A percentile compares a stretch with the other conserved stretches of the same genome.
Evolutionary conservation across 345 rosid genomes (phyloP).

Genomic region (Eucalyptus urophylla): DNA sequence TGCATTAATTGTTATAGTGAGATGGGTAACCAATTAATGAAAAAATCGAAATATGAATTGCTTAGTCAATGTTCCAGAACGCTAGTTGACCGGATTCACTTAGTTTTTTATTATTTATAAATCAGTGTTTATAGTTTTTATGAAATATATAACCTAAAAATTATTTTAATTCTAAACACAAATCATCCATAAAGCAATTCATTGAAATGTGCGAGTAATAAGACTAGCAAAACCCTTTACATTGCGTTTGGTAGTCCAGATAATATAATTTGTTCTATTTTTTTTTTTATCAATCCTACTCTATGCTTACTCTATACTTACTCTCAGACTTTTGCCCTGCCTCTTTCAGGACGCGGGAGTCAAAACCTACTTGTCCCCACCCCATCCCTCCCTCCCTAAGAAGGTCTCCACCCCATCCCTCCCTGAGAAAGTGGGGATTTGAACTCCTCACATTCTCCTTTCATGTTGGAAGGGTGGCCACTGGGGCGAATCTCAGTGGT

Average conservation of each 20-base stretch:
- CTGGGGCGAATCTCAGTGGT: too few species aligned
- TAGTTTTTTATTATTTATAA: not conserved
- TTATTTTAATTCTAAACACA: not conserved
- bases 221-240: not conserved
- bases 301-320: too few species aligned
- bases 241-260: accelerated
- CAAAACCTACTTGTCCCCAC: too few species aligned
- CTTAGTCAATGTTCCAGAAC: not conserved
- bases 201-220: not conserved
- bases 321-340: too few species aligned
- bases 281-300: too few species aligned
- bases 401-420: too few species aligned
- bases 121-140: not conserved
- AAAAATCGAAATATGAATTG: not conserved
- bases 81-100: not conserved
- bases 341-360: too few species aligned
- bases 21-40: not conserved
- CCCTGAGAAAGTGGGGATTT: too few species aligned
- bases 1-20: not conserved
- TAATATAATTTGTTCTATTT: not conserved
- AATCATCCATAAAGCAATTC: not conserved
- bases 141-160: not conserved
- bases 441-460: too few species aligned
- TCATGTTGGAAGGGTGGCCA: too few species aligned
- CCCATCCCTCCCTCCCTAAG: too few species aligned